A percentile compares a stretch with the other conserved stretches of the same genome.
Conservation (phyloP, 345 rosid genomes). For the Eucalyptus polyanthemos region DNA sequence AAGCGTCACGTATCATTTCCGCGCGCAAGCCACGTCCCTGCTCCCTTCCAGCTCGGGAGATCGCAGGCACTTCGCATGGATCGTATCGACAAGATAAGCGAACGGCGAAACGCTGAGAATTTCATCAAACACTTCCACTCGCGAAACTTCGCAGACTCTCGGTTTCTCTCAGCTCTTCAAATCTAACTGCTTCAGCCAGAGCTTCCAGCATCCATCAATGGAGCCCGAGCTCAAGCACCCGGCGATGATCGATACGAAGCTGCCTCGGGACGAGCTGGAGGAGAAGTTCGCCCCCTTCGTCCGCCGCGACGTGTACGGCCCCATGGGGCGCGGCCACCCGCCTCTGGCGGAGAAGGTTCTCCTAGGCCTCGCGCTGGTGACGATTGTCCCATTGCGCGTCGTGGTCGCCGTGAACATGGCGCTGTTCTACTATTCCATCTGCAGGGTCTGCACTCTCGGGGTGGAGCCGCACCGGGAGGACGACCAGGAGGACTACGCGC, state of each 20-base stretch:
- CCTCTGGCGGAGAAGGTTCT: constrained; percentile 55
- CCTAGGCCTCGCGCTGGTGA: constrained; percentile 41
- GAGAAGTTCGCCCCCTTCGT: constrained; percentile 67
- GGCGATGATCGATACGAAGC: constrained; percentile 15
- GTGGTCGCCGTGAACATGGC: constrained; percentile 28
- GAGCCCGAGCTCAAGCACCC: constrained; percentile 51
- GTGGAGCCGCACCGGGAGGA: constrained; percentile 4
- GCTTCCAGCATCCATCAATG: constrained; percentile 20
- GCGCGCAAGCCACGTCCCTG: background rate
- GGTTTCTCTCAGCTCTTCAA: background rate
- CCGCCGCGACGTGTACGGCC: constrained; percentile 70
- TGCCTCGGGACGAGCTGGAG: constrained; percentile 45
- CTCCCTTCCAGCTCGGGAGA: background rate
- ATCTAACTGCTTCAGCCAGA: background rate
- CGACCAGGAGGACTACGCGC: constrained; percentile 85
- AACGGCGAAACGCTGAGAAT: background rate
- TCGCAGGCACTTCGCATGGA: background rate
- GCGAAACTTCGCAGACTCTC: background rate
- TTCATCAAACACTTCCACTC: background rate
- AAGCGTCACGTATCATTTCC: background rate
- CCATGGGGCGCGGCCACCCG: constrained; percentile 68
- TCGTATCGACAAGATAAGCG: background rate
- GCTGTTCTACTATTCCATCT: constrained; percentile 54
- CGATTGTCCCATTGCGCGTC: constrained; percentile 59
- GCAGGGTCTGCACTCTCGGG: constrained; percentile 66